Conservation (phyloP, 306 rosid species). For the Pyrus communis region DNA sequence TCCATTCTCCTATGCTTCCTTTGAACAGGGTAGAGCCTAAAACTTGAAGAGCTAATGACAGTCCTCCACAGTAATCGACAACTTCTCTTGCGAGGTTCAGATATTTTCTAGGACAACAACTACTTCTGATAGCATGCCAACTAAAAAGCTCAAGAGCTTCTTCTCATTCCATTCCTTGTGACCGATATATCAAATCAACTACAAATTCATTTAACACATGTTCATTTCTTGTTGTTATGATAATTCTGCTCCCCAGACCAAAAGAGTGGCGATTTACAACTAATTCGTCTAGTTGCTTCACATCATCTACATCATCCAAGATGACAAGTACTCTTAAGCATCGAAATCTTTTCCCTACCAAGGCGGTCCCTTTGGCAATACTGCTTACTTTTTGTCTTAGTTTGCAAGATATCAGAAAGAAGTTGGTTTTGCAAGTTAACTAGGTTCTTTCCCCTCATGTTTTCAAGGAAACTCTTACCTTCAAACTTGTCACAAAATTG, state of each 20-base stretch:
- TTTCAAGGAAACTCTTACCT: conserved; percentile 7
- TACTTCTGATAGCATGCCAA: conserved; percentile 27
- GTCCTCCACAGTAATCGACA: conserved; percentile 17
- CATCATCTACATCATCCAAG: background rate
- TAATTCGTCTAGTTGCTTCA: background rate
- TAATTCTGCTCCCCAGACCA: conserved; percentile 13
- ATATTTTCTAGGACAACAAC: background rate
- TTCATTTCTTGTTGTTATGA: conserved; percentile 16
- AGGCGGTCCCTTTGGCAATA: background rate
- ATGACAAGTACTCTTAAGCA: conserved; percentile 1
- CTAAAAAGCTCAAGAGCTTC: conserved; percentile 23
- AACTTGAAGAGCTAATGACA: conserved; percentile 35
- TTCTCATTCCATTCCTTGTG: background rate
- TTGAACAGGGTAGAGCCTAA: conserved; percentile 24
- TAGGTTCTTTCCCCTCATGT: background rate
- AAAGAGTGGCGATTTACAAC: background rate
- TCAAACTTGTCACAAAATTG: background rate
- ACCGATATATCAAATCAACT: background rate
- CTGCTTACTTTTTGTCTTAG: background rate
- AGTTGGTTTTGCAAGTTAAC: conserved; percentile 11
- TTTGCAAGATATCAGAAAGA: background rate
- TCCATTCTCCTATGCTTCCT: conserved; percentile 19
- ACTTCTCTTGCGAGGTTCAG: background rate
- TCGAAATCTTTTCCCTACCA: background rate
- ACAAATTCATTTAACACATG: background rate